Evolutionary conservation across 2,329 filamentous ascomycete genomes (phyloP), one percentile per base, ranked within the genome.

Genomic region (Xylaria sp.): DNA sequence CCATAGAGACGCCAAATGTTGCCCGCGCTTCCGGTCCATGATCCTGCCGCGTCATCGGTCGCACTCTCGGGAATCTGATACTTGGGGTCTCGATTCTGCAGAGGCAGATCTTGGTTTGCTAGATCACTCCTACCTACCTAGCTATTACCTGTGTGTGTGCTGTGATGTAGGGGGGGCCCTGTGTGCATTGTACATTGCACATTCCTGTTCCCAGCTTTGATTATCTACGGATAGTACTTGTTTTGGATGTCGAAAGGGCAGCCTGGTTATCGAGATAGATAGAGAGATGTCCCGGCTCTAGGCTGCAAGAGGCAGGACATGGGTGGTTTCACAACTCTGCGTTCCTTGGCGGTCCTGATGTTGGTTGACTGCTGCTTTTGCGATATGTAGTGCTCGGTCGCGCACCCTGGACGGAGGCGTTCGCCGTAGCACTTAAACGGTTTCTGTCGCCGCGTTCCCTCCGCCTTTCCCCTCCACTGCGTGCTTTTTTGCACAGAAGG

Each of bases 171-270:
- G 24, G 24, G 24, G 24, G 24, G 24, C 24, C 32, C 80, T 79
- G 75, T 79, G 78, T 76, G 74, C 78, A 8, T 27, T 77, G 76
- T 24, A 72, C 79, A 17, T 78, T 78, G n/a, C 69, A 75, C 5
- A 64, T 78, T 34, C 70, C 78, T 68, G 69, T 79, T n/a, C 76
- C 75, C 34, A 55, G 67, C 63, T 70, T 39, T 74, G 42, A 36
- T 65, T 21, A 67, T 71, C 51, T 71, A 70, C 57, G 56, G 70
- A 19, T 74, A 74, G n/a, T 74, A 74, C 24, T 76, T 74, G 14
- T 72, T 79, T 58, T 6, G 34, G 54, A 30, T 53, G 34, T 11
- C 17, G 47, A 27, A 12, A 76, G 57, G 12, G 77, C n/a, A 75
- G 75, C 67, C 78, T 77, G 6, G 72, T 39, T 11, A 71, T 72